Base-by-base conservation (phyloP, 1,284 basidiomycete genomes). In the Omphalotus olearius region DNA sequence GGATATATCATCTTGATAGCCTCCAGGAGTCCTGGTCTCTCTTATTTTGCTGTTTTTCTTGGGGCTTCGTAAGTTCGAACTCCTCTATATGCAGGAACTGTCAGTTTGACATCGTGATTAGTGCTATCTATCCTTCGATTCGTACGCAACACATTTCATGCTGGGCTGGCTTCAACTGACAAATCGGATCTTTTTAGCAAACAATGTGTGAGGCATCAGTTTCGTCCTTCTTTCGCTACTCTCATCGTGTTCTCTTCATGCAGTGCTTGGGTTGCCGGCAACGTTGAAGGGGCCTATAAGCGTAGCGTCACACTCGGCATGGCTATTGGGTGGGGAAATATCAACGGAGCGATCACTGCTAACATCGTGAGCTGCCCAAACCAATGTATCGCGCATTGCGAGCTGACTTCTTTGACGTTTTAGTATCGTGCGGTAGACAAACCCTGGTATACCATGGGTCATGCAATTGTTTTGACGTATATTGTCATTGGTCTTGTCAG, bases 261-360 rank as follows among this genome's bases (percentile, higher is more conserved):
- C 50, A 83, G 79, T 57, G 82, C 86, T 6, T 87, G 85, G 82
- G 77, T 81, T 26, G 81, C 81, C 28, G 85, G 84, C 58, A 88
- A 86, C 60, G 77, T 85, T n/a, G 85, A 89, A 69, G 85, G 87
- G 6, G 76, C 80, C 0, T 90, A 89, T 65, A 89, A 89, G 59
- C 82, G 87, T 20, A 83, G 83, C 56, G 85, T 88, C 1, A 77
- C 83, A 0, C 69, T 88, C 17, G 88, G 74, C 0, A 52, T 52
- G 51, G 51, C 39, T 16, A 48, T 28, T 37, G 41, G 37, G 23
- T 37, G 82, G 60, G 83, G 83, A 10, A 85, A 85, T 60, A 66
- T 85, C 36, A 85, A 86, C 59, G 84, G 85, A 6, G 84, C 84
- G 10, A 79, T 87, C 17, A 80, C 79, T 54, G 83, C 84, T 18